Evolutionary conservation across 805 yeast genomes (phyloP).

Genomic region (Komagataella mondaviorum): DNA sequence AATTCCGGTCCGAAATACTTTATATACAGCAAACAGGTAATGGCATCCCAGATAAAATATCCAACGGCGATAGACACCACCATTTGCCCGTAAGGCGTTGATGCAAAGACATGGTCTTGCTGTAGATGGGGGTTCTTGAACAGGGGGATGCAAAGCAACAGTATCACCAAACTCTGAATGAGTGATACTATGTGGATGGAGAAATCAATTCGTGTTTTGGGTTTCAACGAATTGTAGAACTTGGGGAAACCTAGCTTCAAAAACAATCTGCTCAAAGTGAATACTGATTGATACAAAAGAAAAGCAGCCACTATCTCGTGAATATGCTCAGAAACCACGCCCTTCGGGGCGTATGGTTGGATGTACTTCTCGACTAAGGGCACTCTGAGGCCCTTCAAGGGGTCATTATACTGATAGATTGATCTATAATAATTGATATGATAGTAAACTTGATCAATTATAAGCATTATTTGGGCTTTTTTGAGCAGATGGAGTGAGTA

Average conservation of each 20-base stretch:
- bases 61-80: slow-evolving; percentile 17
- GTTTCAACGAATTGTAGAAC: slow-evolving; percentile 11
- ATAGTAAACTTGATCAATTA: not conserved
- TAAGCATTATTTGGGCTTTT: not conserved
- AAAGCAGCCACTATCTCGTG: slow-evolving; percentile 17
- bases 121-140: slow-evolving; percentile 14
- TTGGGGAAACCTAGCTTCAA: slow-evolving; percentile 11
- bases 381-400: slow-evolving; percentile 7
- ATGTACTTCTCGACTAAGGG: slow-evolving; percentile 8
- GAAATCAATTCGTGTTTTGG: slow-evolving; percentile 13
- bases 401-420: slow-evolving; percentile 11
- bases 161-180: slow-evolving; percentile 17
- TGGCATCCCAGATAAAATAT: slow-evolving; percentile 23
- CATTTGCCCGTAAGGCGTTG: slow-evolving; percentile 18
- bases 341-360: not conserved
- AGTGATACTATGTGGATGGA: slow-evolving; percentile 19
- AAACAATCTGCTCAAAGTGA: slow-evolving; percentile 8
- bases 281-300: slow-evolving; percentile 16
- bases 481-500: not conserved
- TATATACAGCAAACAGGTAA: slow-evolving; percentile 14
- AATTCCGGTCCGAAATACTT: slow-evolving; percentile 20
- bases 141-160: slow-evolving; percentile 15
- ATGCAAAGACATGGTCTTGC: slow-evolving; percentile 17
- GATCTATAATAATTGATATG: not conserved
- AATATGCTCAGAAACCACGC: slow-evolving; percentile 12